Evolutionary conservation across 2,329 filamentous ascomycete genomes (phyloP).

Genomic region (Alternaria rosae): DNA sequence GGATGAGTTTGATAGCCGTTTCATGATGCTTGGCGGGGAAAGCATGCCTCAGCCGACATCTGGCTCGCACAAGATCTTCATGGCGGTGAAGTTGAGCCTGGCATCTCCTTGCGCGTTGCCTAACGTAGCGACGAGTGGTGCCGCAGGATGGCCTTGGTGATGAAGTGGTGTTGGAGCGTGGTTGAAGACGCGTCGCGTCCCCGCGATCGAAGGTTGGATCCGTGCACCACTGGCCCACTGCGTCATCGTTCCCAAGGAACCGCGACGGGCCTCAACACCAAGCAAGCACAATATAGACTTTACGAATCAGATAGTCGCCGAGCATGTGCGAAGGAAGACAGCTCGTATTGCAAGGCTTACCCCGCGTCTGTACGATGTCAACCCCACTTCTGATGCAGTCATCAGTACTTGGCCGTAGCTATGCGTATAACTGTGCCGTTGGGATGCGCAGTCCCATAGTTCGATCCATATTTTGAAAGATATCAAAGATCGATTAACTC

Average conservation of each 20-base stretch:
- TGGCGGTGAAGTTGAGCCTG: background rate
- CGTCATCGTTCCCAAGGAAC: background rate
- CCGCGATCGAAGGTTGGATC: background rate
- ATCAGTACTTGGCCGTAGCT: background rate
- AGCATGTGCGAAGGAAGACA: background rate
- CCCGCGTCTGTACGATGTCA: background rate
- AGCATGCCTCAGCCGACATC: conserved; percentile 19
- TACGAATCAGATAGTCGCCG: background rate
- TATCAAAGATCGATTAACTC: background rate
- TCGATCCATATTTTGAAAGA: background rate
- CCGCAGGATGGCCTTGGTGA: background rate
- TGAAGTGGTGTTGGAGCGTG: background rate
- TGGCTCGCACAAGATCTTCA: background rate
- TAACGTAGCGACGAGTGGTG: background rate
- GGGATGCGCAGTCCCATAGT: background rate
- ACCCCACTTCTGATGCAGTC: background rate
- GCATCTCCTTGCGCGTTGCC: background rate
- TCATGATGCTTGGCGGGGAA: conserved; percentile 27
- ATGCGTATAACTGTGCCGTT: background rate
- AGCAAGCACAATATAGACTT: background rate
- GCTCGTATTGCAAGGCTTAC: background rate
- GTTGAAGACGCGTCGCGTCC: background rate
- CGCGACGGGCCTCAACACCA: background rate
- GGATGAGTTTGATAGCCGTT: conserved; percentile 26
- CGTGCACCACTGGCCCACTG: background rate